These are phyloP conservation scores for Athelia sp. DNA, from an alignment of 1,284 basidiomycete species.

Conservation along the genomic window DNA sequence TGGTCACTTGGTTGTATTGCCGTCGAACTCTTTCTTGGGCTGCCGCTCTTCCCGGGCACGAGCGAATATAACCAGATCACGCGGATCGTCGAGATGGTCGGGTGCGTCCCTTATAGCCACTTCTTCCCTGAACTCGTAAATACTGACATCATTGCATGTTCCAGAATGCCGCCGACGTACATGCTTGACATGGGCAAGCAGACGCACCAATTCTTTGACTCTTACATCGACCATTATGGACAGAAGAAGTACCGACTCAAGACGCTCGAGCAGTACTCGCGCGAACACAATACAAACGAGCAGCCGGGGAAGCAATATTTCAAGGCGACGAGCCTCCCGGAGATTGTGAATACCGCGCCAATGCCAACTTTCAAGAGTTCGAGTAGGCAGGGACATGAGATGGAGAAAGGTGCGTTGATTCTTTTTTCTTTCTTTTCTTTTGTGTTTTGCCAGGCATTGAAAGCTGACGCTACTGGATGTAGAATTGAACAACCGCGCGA, in stretches of 20 bases:
- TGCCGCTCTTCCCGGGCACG: constrained; percentile 96
- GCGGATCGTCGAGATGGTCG: constrained; percentile 97
- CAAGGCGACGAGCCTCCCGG: constrained; percentile 88
- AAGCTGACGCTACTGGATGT: constrained; percentile 9
- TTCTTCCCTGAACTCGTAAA: constrained; percentile 1
- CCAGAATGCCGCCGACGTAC: constrained; percentile 81
- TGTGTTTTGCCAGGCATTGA: constrained; percentile 5
- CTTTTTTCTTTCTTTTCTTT: neutral
- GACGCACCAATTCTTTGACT: constrained; percentile 90
- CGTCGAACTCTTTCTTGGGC: constrained; percentile 93
- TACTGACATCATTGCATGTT: constrained; percentile 4
- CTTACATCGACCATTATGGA: constrained; percentile 69
- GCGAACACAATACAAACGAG: constrained; percentile 92
- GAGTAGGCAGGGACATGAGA: constrained; percentile 78
- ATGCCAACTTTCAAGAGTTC: constrained; percentile 74
- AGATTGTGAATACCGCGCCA: constrained; percentile 95
- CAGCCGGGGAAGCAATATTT: constrained; percentile 99
- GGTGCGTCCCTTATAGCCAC: constrained; percentile 48
- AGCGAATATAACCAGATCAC: constrained; percentile 99
- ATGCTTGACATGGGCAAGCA: constrained; percentile 98
- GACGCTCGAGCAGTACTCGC: constrained; percentile 90
- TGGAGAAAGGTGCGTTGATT: constrained; percentile 84
- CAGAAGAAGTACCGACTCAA: constrained; percentile 91
- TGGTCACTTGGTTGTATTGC: constrained; percentile 96
- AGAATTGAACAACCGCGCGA: constrained; percentile 92